Evolutionary conservation across 1,284 basidiomycete species (phyloP), one percentile per base, ranked within the genome.

Genomic region (Phlebopus sp.): DNA sequence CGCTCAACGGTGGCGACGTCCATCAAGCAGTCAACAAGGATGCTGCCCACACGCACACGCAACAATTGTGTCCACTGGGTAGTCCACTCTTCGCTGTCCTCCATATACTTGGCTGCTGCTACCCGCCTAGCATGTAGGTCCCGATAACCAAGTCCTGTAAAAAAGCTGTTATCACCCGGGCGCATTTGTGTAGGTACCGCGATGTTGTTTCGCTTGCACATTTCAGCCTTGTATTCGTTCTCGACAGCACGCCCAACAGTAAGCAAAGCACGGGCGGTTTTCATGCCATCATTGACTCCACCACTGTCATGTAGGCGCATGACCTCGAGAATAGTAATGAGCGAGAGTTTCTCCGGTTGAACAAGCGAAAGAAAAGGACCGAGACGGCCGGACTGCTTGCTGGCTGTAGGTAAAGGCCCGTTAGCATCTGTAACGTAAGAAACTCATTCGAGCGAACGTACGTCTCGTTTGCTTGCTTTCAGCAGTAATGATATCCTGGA

Each of bases 291-390:
- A 0, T 75, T 63, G 7, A 93, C 78, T 23, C 90, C 90, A 15
- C 90, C 88, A 1, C 81, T 77, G 5, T 89, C 87, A 37, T 87
- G 81, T 37, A 94, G 70, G 14, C 91, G 82, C 88, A 98, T 91
- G 44, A 95, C 67, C 66, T 97, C 94, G 30, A 96, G 77, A 54
- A 98, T 92, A 3, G 90, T 90, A 60, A 98, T 86, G 18, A 97
- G 75, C 0, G 93, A 92, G 8, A 98, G 77, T 52, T 88, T 89
- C 42, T 90, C 82, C 0, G 87, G 75, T 11, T 84, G 79, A 17
- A 99, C 74, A 0, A 95, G 78, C 1, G 77, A 72, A 7, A 97
- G 71, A 70, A 94, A 96, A 1, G 88, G 79, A 9, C 67, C 71
- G 25, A 81, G 60, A 54, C 52, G 44, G 34, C 39, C 32, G 9